Base-by-base conservation (phyloP, 257 asterid species). In the Coffea canephora region DNA sequence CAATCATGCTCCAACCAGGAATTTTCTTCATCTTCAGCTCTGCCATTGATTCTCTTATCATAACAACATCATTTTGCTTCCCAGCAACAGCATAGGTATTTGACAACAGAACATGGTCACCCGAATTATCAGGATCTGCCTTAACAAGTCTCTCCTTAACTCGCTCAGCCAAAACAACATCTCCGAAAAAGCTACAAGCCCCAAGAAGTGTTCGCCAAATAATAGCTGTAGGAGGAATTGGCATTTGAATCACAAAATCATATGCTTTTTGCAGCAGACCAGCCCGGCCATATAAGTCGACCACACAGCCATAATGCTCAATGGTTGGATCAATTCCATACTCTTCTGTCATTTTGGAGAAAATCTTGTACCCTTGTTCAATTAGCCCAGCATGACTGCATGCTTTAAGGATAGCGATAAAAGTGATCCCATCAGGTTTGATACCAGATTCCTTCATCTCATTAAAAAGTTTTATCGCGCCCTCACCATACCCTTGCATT, bases 251-350 rank as follows among this genome's bases (percentile, higher is more conserved):
- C 39, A 91, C 77, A 67, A 91, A 95, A 27, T 95, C 83, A 55
- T 88, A 91, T 15, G 99, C 99, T 84, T 85, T 87, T 48, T 31
- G 71, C 62, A 95, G 83, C 73, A 85, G 89, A 48, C 97, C 97
- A 8, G 97, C 92, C 39, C 98, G 87, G 23, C 98, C 90, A 74
- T 91, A 93, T 71, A 95, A 82, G 88, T 95, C 98, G 74, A 95
- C 98, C 96, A 95, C 93, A 73, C 99, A 95, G 71, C 99, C 99
- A 68, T 91, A 95, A 73, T 95, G 99, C 78, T 95, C 99, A 23
- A 90, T 87, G 48, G 85, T 82, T 14, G 96, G 97, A 76, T 79
- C 75, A 62, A 95, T 84, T 31, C 86, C 84, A 77, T 92, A 92
- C 0, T 82, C 82, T 66, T 73, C 69, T 18, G 87, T 83, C 97